Conservation (phyloP, 208 protist genomes). For the Acanthamoeba castellanii region DNA sequence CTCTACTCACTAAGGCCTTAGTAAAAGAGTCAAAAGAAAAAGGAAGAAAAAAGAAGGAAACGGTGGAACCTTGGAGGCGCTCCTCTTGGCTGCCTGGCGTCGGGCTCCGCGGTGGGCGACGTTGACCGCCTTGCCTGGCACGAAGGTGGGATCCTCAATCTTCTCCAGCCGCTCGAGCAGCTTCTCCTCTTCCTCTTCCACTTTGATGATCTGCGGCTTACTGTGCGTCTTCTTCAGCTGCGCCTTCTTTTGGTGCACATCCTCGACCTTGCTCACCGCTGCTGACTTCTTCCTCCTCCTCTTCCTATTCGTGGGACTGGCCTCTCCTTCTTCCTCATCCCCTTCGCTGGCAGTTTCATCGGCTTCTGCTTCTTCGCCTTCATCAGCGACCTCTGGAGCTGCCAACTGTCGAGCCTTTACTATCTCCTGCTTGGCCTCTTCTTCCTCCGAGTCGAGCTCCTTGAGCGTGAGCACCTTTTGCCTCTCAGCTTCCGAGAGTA, state of each 20-base stretch:
- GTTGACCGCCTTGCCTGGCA: neutral
- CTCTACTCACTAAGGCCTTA: neutral
- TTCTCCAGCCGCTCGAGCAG: neutral
- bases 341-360: neutral
- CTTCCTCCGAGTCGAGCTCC: constrained; percentile 13
- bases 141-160: constrained; percentile 1
- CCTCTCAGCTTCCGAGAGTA: neutral
- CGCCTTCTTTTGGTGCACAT: neutral
- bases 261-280: neutral
- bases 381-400: neutral
- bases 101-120: neutral
- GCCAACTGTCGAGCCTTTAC: neutral
- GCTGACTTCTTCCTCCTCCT: neutral
- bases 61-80: neutral
- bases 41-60: no score
- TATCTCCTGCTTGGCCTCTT: neutral
- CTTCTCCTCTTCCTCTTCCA: constrained; percentile 27
- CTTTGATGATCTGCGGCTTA: neutral
- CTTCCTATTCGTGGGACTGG: neutral
- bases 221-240: neutral
- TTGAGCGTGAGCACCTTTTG: neutral
- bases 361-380: neutral
- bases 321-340: neutral
- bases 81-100: neutral
- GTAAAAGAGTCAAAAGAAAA: neutral